A percentile compares a stretch with the other conserved stretches of the same genome.
phyloP scores from a whole-genome alignment of 2,329 filamentous ascomycete genomes.

The Passalora sequoiae region DNA sequence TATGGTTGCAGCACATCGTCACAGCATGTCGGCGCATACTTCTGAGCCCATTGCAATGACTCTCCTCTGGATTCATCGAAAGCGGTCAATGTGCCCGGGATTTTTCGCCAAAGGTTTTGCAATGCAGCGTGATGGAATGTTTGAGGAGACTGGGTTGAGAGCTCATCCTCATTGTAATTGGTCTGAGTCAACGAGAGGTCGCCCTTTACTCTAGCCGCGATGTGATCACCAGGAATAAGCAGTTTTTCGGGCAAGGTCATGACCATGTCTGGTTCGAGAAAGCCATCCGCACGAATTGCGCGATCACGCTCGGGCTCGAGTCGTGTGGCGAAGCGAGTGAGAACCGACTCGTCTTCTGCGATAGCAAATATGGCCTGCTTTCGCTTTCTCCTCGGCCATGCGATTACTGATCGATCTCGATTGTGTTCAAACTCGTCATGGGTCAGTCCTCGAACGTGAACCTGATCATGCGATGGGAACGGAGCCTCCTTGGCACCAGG shows the following conservation, averaged over 20 bases:
- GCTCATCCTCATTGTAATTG: conserved; percentile 13
- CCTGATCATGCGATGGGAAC: conserved; percentile 65
- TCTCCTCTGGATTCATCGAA: conserved; percentile 80
- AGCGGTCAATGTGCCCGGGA: conserved; percentile 62
- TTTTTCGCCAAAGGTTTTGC: conserved; percentile 52
- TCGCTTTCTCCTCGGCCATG: conserved; percentile 33
- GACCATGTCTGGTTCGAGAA: conserved; percentile 30
- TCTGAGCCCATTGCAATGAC: conserved; percentile 67
- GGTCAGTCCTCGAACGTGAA: conserved; percentile 56
- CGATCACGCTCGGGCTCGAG: conserved; percentile 22
- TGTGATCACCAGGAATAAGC: conserved; percentile 34
- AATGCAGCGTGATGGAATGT: conserved; percentile 53
- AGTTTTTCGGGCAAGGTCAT: conserved; percentile 29
- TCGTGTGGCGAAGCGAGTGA: conserved; percentile 16
- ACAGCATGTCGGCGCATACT: conserved; percentile 70
- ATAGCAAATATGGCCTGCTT: conserved; percentile 28
- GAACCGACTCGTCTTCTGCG: conserved; percentile 23
- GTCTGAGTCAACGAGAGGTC: conserved; percentile 27
- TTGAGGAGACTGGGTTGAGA: conserved; percentile 14
- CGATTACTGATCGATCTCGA: not conserved
- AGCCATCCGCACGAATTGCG: conserved; percentile 27
- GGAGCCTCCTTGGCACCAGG: conserved; percentile 61
- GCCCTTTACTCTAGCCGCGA: conserved; percentile 33
- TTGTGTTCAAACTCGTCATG: not conserved
- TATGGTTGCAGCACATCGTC: conserved; percentile 70